phyloP scores from a whole-genome alignment of 2,329 filamentous ascomycete genomes.

The Chaetomium strumarium region DNA sequence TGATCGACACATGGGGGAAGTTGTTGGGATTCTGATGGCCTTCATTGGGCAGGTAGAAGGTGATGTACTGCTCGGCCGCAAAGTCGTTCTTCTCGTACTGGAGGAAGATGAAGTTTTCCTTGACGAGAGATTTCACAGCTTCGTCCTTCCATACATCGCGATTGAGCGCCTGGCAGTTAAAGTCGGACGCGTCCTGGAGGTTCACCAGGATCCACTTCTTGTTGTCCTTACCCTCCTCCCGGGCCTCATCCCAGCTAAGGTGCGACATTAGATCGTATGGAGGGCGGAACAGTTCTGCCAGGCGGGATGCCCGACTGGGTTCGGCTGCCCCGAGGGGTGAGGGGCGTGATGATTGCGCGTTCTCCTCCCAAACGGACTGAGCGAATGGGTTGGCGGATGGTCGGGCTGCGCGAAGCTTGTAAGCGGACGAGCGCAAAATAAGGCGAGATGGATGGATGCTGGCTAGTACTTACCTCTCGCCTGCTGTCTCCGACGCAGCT shows the following conservation, averaged over 20 bases:
- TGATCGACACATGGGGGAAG: constrained; percentile 92
- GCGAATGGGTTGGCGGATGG: constrained; percentile 33
- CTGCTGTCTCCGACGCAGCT: constrained; percentile 48
- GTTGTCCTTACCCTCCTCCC: constrained; percentile 76
- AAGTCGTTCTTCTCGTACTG: constrained; percentile 87
- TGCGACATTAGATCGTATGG: constrained; percentile 84
- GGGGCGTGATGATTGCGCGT: constrained; percentile 19
- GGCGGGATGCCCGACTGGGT: constrained; percentile 65
- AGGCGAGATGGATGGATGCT: neutral
- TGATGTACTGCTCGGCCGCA: constrained; percentile 72
- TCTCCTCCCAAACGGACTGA: constrained; percentile 36
- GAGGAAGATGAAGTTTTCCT: constrained; percentile 91
- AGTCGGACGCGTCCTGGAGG: constrained; percentile 86
- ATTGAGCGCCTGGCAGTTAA: constrained; percentile 91
- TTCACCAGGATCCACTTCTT: constrained; percentile 96
- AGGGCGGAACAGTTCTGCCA: constrained; percentile 88
- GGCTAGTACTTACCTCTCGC: constrained; percentile 10
- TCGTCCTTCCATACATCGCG: constrained; percentile 92
- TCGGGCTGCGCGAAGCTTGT: constrained; percentile 6
- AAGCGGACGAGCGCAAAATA: neutral
- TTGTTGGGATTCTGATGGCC: constrained; percentile 75
- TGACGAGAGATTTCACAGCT: constrained; percentile 70
- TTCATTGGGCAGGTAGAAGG: constrained; percentile 75
- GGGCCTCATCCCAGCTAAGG: constrained; percentile 74
- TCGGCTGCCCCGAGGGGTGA: constrained; percentile 40